phyloP scores from a whole-genome alignment of 371 early-diverging fungal species.

The Gilbertella persicaria region DNA sequence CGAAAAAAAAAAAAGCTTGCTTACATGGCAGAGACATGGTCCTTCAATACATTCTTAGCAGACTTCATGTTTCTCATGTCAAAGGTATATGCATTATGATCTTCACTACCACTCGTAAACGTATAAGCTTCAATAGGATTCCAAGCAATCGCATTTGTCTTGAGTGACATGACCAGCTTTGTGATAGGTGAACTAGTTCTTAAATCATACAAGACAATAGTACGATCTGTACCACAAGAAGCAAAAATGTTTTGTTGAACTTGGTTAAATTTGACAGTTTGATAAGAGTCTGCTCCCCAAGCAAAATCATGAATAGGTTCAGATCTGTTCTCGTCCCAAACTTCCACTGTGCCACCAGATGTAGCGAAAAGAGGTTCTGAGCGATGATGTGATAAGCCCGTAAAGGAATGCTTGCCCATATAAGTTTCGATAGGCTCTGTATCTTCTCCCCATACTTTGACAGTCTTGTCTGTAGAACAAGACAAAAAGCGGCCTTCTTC shows the following conservation, averaged over 20 bases:
- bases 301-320: slow-evolving; percentile 82
- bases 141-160: slow-evolving; percentile 95
- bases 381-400: slow-evolving; percentile 84
- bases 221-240: slow-evolving; percentile 89
- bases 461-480: slow-evolving; percentile 87
- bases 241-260: slow-evolving; percentile 91
- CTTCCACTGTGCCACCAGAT: slow-evolving; percentile 77
- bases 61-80: slow-evolving; percentile 94
- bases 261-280: slow-evolving; percentile 92
- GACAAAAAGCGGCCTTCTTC: slow-evolving; percentile 72
- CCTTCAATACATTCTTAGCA: slow-evolving; percentile 86
- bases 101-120: slow-evolving; percentile 93
- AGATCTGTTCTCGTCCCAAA: slow-evolving; percentile 92
- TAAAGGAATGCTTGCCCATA: slow-evolving; percentile 76
- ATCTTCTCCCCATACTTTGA: slow-evolving; percentile 81
- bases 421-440: slow-evolving; percentile 72
- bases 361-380: slow-evolving; percentile 85
- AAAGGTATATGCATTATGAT: slow-evolving; percentile 94
- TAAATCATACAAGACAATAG: slow-evolving; percentile 92
- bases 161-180: slow-evolving; percentile 73
- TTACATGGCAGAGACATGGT: slow-evolving; percentile 96
- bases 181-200: slow-evolving; percentile 81
- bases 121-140: slow-evolving; percentile 97
- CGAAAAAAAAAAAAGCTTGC: slow-evolving; percentile 29
- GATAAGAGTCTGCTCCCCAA: slow-evolving; percentile 96